Base-by-base conservation (phyloP, 1,139 yeast species). In the Diutina siamensis region DNA sequence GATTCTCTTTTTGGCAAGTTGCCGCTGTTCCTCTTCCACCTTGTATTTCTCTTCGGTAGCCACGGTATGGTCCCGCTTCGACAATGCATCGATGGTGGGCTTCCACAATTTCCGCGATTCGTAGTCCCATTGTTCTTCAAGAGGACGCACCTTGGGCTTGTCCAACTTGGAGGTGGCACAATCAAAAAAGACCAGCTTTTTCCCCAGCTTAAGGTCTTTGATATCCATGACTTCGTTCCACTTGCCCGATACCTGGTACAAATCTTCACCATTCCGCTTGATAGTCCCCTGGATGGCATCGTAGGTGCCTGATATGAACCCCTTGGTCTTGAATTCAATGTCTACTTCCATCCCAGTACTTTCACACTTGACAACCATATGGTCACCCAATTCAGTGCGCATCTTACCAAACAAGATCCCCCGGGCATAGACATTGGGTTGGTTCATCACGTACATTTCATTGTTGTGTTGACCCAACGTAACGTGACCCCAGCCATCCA, bases 351-450 rank as follows among this genome's bases (percentile, higher is more conserved):
- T 71, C 5, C 78, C 81, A 18, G 71, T 69, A 12, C 69, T 65
- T 10, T 78, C 72, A 56, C 94, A 85, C 54, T 74, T 78, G 46
- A 92, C 72, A 15, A 73, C 57, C 78, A 94, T 78, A 57, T 85
- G 95, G 59, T 92, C 98, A 33, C 98, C 98, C 49, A 92, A 65
- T 60, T 92, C 98, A 51, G 83, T 81, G 63, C 80, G 83, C 69
- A 92, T 73, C 53, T 83, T 84, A 19, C 98, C 98, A 58, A 92
- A 85, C 34, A 92, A 65, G 44, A 92, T 85, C 45, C 96, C 97
- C 54, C 98, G 72, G n/a, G 94, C 95, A 56, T 92, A 92, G 65
- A 92, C 81, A 60, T 92, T 92, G 47, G 98, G 98, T 61, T 92
- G 98, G 27, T 87, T 83, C 62, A 92, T 71, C 13, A 80, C 75